Evolutionary conservation across 2,329 filamentous ascomycete species (phyloP).

Genomic region (Zymoseptoria brevis): DNA sequence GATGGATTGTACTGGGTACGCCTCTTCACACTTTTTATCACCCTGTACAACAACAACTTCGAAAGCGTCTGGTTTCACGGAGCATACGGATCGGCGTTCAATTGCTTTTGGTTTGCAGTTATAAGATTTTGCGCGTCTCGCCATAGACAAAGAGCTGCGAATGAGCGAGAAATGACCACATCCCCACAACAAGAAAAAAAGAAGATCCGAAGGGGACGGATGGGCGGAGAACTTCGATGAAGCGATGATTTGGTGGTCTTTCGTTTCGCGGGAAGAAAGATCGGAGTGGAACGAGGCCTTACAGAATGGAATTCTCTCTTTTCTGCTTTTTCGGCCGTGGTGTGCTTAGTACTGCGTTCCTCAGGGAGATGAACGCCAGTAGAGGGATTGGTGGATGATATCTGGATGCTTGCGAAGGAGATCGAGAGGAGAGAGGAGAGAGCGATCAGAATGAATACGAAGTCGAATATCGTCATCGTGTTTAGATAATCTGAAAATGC

Average conservation of each 20-base stretch:
- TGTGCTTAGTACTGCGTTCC: neutral
- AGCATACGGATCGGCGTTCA: constrained; percentile 14
- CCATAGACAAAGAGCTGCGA: constrained; percentile 16
- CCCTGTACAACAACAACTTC: constrained; percentile 15
- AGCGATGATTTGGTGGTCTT: neutral
- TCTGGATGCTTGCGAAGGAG: neutral
- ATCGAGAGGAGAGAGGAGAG: neutral
- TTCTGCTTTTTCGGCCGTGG: neutral
- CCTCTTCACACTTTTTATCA: constrained; percentile 2
- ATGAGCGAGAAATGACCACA: neutral
- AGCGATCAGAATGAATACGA: neutral
- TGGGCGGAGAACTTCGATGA: neutral
- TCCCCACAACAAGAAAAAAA: neutral
- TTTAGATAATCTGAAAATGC: neutral
- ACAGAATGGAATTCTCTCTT: neutral
- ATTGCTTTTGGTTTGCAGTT: constrained; percentile 1
- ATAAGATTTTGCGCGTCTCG: neutral
- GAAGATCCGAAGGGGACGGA: neutral
- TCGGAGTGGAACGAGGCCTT: neutral
- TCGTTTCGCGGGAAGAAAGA: neutral
- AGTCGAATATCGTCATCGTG: neutral
- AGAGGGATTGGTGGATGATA: neutral
- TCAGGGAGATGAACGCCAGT: neutral
- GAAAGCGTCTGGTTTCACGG: constrained; percentile 10
- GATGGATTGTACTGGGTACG: neutral